Percentiles rank a stretch among this genome's conserved stretches.
These are phyloP conservation scores for Hymenoscyphus scutula DNA, from an alignment of 2,329 filamentous ascomycete genomes.

Conservation along the genomic window DNA sequence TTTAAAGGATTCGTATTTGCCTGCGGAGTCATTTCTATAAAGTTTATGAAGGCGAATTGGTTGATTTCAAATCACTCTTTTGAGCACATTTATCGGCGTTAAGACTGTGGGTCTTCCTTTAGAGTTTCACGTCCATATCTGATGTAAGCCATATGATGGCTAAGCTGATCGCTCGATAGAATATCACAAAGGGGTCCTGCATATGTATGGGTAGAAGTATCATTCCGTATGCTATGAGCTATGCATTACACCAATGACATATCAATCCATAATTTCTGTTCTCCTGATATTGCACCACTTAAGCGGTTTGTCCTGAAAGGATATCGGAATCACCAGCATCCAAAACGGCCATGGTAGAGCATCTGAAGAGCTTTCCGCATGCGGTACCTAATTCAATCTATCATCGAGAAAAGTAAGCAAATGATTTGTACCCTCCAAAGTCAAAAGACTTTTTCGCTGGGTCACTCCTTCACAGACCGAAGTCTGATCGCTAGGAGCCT, in stretches of 20 bases:
- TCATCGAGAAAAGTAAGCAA: constrained; percentile 53
- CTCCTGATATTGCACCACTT: constrained; percentile 36
- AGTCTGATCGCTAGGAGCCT: constrained; percentile 24
- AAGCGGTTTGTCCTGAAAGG: constrained; percentile 71
- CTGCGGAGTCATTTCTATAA: not conserved
- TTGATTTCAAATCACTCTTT: constrained; percentile 2
- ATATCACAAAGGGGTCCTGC: not conserved
- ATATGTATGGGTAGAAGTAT: constrained; percentile 17
- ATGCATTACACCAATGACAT: constrained; percentile 7
- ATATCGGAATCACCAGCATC: constrained; percentile 99
- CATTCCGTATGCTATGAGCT: constrained; percentile 29
- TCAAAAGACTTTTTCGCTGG: constrained; percentile 92
- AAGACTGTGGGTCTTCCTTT: too few relatives aligned
- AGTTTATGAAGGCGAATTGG: not conserved
- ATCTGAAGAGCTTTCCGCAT: constrained; percentile 98
- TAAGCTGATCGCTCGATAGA: not conserved
- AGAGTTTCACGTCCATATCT: too few relatives aligned
- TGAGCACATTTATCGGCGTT: too few relatives aligned
- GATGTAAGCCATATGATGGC: not conserved
- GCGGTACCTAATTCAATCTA: constrained; percentile 98
- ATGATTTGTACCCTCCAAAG: constrained; percentile 76
- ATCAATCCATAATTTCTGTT: constrained; percentile 8
- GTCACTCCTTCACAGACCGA: constrained; percentile 48
- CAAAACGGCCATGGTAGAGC: constrained; percentile 94
- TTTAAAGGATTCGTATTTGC: constrained; percentile 4